Base-by-base conservation (phyloP, 768 basidiomycete genomes). In the Leccinum uliginosum region DNA sequence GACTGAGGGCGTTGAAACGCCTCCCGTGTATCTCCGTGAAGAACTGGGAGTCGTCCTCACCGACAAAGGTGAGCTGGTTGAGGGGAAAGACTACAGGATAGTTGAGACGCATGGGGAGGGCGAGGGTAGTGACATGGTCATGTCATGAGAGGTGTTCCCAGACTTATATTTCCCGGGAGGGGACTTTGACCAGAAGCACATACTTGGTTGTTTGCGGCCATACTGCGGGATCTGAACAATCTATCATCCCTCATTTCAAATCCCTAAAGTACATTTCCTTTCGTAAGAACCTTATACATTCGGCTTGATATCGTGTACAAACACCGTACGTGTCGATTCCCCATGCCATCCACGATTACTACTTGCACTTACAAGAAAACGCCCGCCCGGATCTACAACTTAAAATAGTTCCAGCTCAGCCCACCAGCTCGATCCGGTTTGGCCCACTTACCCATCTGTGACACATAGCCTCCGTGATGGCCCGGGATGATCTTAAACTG, bases 401-500 rank as follows among this genome's bases (percentile, higher is more conserved):
- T 65, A 54, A 17, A 60, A 62, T 55, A 57, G 34, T 51, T 44
- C 51, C 56, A 43, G 50, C 65, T 62, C 60, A 64, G 61, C 60
- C 61, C 63, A 73, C 70, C 70, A 43, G 19, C 55, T 53, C 57
- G 38, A 51, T 51, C 58, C 52, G 58, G 59, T 49, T 40, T 47
- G 43, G 26, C 45, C 46, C 54, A 83, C 92, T 67, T 75, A 98
- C 96, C 73, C 83, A 98, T 90, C 66, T 93, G 87, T 3, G 93
- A 96, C 4, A 98, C 83, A 65, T 87, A 89, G 9, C 95, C 96
- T 35, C 95, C 94, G 73, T 97, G 92, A 74, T 97, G 96, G 0
- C 95, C 96, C 11, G 93, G 87, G 35, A 98, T 89, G 58, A 98
- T 94, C 75, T 93, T 94, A 79, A 96, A 98, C 54, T 86, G 91